phyloP scores from a whole-genome alignment of 2,329 filamentous ascomycete genomes.

The Graphilbum sp. region DNA sequence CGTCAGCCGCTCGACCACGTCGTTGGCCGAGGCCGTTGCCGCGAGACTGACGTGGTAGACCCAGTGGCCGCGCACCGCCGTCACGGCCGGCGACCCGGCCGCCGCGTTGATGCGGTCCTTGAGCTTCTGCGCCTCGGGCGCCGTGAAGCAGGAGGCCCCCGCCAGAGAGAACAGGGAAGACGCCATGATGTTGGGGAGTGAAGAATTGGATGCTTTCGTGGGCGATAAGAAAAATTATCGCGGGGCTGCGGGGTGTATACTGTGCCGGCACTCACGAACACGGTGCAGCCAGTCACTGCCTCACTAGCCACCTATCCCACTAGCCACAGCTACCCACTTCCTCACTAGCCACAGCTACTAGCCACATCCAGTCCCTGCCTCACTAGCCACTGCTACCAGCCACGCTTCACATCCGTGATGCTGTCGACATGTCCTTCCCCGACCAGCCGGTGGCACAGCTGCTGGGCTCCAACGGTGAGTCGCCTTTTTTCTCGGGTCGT shows the following conservation, averaged over 20 bases:
- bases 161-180: conserved; percentile 7
- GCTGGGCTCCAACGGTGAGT: conserved; percentile 38
- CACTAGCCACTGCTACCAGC: no score
- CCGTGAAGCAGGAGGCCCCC: conserved; percentile 27
- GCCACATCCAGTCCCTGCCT: no score
- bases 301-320: no score
- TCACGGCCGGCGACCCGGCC: conserved; percentile 24
- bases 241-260: neutral
- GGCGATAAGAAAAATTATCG: neutral
- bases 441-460: conserved; percentile 36
- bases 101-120: conserved; percentile 23
- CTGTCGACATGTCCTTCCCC: conserved; percentile 34
- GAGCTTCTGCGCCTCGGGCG: conserved; percentile 27
- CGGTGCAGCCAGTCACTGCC: no score
- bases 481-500: neutral
- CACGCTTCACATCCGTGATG: no score
- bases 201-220: no score
- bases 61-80: conserved; percentile 35
- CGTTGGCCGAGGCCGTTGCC: conserved; percentile 22
- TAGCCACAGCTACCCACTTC: no score
- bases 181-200: no score
- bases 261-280: no score
- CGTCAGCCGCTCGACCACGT: conserved; percentile 23
- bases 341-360: no score
- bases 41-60: conserved; percentile 52